Evolutionary conservation across 495 filamentous ascomycete species (phyloP).

Genomic region (Lepidopterella palustris): DNA sequence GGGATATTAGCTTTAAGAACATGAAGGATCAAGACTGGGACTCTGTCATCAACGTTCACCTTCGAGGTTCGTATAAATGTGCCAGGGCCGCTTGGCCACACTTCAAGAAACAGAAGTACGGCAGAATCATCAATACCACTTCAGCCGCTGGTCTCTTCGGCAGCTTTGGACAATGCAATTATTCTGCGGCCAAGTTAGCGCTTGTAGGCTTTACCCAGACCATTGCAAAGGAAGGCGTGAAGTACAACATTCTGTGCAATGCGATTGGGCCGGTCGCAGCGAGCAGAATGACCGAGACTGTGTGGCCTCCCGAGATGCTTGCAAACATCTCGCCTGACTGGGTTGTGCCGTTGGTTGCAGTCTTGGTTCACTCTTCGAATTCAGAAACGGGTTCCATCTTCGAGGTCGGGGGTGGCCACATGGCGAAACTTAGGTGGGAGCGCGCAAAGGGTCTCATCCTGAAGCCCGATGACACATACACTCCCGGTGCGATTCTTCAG

Average conservation of each 20-base stretch:
- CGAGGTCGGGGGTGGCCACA: slow-evolving; percentile 87
- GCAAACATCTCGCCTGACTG: slow-evolving; percentile 87
- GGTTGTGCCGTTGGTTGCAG: slow-evolving; percentile 90
- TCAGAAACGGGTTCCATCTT: slow-evolving; percentile 85
- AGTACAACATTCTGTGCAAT: slow-evolving; percentile 97
- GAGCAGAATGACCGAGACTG: slow-evolving; percentile 91
- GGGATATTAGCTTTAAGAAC: slow-evolving; percentile 97
- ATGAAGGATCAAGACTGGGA: slow-evolving; percentile 98
- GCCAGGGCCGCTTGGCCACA: slow-evolving; percentile 94
- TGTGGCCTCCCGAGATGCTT: slow-evolving; percentile 93
- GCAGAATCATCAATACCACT: slow-evolving; percentile 90
- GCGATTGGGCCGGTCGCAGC: slow-evolving; percentile 96
- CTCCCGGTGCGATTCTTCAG: slow-evolving; percentile 76
- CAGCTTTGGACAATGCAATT: slow-evolving; percentile 93
- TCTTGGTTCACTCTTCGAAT: slow-evolving; percentile 84
- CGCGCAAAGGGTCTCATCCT: slow-evolving; percentile 83
- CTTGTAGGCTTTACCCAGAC: slow-evolving; percentile 98
- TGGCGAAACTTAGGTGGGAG: slow-evolving; percentile 94
- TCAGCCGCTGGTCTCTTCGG: slow-evolving; percentile 95
- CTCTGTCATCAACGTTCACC: slow-evolving; percentile 84
- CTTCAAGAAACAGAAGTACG: slow-evolving; percentile 98
- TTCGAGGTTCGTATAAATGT: slow-evolving; percentile 95
- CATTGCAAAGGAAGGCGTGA: slow-evolving; percentile 91
- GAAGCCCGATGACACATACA: slow-evolving; percentile 82
- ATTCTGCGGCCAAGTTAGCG: slow-evolving; percentile 92